A percentile compares a stretch with the other conserved stretches of the same genome.
These are phyloP conservation scores for Danielia reshetovae DNA, from an alignment of 805 yeast species.

Conservation along the genomic window DNA sequence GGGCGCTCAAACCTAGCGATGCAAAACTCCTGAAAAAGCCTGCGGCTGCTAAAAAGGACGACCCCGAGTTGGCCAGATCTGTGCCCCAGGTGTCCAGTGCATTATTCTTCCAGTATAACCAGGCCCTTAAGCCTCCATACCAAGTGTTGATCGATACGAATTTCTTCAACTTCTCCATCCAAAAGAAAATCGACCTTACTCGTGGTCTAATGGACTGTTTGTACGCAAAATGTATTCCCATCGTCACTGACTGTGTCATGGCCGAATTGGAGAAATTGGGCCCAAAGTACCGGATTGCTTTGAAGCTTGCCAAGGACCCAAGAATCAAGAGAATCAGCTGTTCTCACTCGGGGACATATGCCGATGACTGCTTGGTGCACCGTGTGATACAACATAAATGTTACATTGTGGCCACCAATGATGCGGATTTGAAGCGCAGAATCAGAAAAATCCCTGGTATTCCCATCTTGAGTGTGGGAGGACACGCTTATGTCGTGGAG, in stretches of 20 bases:
- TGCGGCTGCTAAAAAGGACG: conserved; percentile 38
- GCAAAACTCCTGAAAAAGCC: conserved; percentile 36
- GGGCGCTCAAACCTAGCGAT: conserved; percentile 73
- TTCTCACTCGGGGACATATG: conserved; percentile 93
- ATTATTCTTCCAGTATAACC: conserved; percentile 88
- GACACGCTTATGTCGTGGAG: conserved; percentile 87
- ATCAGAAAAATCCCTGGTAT: conserved; percentile 96
- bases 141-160: conserved; percentile 95
- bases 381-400: conserved; percentile 96
- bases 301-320: conserved; percentile 90
- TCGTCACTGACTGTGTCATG: conserved; percentile 95
- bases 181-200: conserved; percentile 91
- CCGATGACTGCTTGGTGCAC: conserved; percentile 94
- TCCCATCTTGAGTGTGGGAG: conserved; percentile 95
- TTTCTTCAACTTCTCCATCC: conserved; percentile 93
- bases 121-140: conserved; percentile 96
- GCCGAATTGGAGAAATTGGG: conserved; percentile 97
- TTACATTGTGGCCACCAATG: conserved; percentile 95
- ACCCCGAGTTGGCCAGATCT: conserved; percentile 56
- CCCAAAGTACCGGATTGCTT: conserved; percentile 89
- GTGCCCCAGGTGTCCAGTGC: conserved; percentile 95
- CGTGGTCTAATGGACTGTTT: conserved; percentile 96
- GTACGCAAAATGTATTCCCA: conserved; percentile 92
- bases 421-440: conserved; percentile 93
- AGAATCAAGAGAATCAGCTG: conserved; percentile 83